phyloP scores from a whole-genome alignment of 352 stramenopile genomes.

The Plasmopara viticola region DNA sequence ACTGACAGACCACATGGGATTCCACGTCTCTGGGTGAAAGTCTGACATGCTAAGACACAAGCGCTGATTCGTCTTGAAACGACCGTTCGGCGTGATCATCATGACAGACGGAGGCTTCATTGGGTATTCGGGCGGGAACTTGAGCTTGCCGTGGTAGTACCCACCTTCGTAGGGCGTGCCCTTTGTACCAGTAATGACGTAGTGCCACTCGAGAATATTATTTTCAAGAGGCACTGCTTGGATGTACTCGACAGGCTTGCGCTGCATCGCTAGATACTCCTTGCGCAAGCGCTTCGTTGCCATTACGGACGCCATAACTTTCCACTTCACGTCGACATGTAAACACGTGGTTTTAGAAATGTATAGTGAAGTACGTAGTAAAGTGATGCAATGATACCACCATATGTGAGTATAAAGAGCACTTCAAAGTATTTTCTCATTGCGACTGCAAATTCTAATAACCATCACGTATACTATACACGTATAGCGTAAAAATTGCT shows the following conservation, averaged over 20 bases:
- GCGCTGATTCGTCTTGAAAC: slow-evolving; percentile 92
- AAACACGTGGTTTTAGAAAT: slow-evolving; percentile 7
- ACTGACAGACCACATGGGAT: slow-evolving; percentile 94
- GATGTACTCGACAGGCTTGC: slow-evolving; percentile 89
- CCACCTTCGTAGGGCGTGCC: slow-evolving; percentile 82
- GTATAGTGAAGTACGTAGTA: slow-evolving; percentile 4
- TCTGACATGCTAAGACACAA: slow-evolving; percentile 95
- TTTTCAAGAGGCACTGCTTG: slow-evolving; percentile 82
- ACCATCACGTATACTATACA: not conserved
- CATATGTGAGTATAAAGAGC: slow-evolving; percentile 64
- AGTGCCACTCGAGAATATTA: slow-evolving; percentile 96
- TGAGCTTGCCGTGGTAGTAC: slow-evolving; percentile 88
- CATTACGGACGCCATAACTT: slow-evolving; percentile 68
- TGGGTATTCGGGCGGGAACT: slow-evolving; percentile 93
- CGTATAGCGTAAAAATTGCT: no score
- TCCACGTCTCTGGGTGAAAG: slow-evolving; percentile 95
- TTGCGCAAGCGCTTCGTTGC: slow-evolving; percentile 89
- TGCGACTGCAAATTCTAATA: no score
- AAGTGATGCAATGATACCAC: slow-evolving; percentile 7
- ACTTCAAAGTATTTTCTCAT: no score
- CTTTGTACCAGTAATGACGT: slow-evolving; percentile 83
- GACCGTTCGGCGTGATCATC: slow-evolving; percentile 92
- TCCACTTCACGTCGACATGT: not conserved
- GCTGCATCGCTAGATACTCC: slow-evolving; percentile 87
- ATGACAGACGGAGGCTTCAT: slow-evolving; percentile 94